A percentile compares a stretch with the other conserved stretches of the same genome.
phyloP scores from a whole-genome alignment of 2,329 filamentous ascomycete species.

The Sclerotinia glacialis region DNA sequence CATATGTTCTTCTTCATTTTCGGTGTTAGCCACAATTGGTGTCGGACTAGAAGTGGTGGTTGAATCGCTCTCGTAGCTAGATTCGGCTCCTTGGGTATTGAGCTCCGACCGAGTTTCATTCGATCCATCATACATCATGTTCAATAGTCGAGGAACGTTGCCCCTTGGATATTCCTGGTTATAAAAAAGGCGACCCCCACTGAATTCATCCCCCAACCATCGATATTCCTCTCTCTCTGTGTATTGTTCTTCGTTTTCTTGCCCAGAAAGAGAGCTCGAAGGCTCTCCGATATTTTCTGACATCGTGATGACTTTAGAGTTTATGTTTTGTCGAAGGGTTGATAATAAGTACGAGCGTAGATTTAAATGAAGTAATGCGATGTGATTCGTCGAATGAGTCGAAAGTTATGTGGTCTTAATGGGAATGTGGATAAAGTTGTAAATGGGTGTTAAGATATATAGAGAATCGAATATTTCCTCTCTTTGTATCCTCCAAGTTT shows the following conservation, averaged over 20 bases:
- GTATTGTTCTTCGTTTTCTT: background rate
- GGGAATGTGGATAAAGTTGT: background rate
- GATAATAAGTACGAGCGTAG: background rate
- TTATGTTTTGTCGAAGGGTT: background rate
- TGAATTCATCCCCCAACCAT: no score
- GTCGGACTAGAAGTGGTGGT: background rate
- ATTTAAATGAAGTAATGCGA: background rate
- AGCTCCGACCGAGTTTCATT: no score
- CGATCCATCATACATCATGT: no score
- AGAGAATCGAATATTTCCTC: no score
- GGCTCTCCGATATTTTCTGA: background rate
- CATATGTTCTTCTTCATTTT: no score
- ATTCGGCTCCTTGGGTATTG: background rate
- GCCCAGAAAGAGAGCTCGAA: background rate
- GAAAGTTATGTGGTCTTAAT: background rate
- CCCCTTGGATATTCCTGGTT: no score
- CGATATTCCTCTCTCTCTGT: background rate
- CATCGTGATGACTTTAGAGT: background rate
- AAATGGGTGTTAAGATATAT: background rate
- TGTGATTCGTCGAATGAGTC: background rate
- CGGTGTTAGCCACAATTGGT: background rate
- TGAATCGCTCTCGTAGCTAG: background rate
- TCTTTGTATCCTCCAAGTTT: no score
- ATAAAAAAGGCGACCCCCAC: no score
- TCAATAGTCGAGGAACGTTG: no score